Evolutionary conservation across 495 filamentous ascomycete genomes (phyloP), one percentile per base, ranked within the genome.

Genomic region (Aspergillus ellipticus): DNA sequence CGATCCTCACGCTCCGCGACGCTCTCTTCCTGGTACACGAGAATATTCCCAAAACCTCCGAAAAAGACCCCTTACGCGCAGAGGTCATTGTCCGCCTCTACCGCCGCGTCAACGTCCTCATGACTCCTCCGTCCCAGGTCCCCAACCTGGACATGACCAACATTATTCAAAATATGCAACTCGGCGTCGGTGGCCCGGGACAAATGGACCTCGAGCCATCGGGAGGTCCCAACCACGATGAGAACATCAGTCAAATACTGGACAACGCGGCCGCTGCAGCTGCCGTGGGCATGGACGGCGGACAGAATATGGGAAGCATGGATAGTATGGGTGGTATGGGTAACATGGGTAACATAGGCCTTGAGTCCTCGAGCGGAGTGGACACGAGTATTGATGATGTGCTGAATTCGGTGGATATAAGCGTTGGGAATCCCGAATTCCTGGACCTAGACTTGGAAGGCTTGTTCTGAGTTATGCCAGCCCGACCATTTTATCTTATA

Each of bases 61-160:
- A 85, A 54, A 74, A 74, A 28, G 84, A 92, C 49, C 72, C 78
- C 6, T 50, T 72, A 0, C 74, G 82, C 42, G 90, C 90, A 0
- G 85, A 90, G 59, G 77, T 84, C 2, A 74, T 91, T n/a, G 85
- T 95, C 2, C 83, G 91, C 3, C 77, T 96, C 19, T 79, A 84
- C 66, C 79, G 89, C 2, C 82, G 87, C 17, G 89, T 96, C 6
- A 88, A 92, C 61, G 76, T 84, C 4, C 82, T 79, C 11, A 58
- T 68, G 17, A 73, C 75, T 0, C 70, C 72, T 1, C 70, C 75
- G 3, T 62, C 73, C 2, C 74, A 75, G 45, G 68, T 74, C 17
- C 65, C 69, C 7, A 74, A 72, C 52, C 64, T 75, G 13, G 72
- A 73, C 49, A 67, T 74, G 35, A 74, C 55, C 53, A 75, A 71